These are phyloP conservation scores for Chaetomium globosum DNA, from an alignment of 2,329 filamentous ascomycete species.

Conservation along the genomic window DNA sequence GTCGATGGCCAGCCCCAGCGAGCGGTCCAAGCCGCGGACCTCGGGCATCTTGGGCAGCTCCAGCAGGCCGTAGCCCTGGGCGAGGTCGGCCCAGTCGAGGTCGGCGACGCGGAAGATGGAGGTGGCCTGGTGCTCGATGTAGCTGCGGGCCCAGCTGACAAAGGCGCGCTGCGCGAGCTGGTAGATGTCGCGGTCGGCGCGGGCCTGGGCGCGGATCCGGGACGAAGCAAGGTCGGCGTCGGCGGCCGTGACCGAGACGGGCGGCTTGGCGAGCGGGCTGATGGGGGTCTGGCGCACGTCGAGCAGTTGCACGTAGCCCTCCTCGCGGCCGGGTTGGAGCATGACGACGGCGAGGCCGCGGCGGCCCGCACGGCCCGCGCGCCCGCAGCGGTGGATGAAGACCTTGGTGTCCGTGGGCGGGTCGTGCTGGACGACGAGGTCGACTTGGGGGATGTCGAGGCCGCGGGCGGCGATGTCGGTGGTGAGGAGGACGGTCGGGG, in stretches of 20 bases:
- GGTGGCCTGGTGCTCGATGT: slow-evolving; percentile 85
- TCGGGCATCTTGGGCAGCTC: slow-evolving; percentile 94
- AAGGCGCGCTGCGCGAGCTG: slow-evolving; percentile 91
- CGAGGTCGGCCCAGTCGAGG: slow-evolving; percentile 82
- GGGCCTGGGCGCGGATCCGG: slow-evolving; percentile 44
- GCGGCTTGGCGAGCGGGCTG: slow-evolving; percentile 59
- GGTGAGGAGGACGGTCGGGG: slow-evolving; percentile 80
- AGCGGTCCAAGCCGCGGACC: slow-evolving; percentile 65
- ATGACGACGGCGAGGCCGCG: slow-evolving; percentile 84
- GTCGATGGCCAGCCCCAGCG: slow-evolving; percentile 64
- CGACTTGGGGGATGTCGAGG: slow-evolving; percentile 87
- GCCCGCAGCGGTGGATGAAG: slow-evolving; percentile 89
- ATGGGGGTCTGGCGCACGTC: slow-evolving; percentile 87
- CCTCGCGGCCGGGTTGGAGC: slow-evolving; percentile 80
- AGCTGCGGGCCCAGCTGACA: slow-evolving; percentile 89
- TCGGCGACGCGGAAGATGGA: slow-evolving; percentile 86
- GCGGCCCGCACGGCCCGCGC: slow-evolving; percentile 85
- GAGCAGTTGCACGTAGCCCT: slow-evolving; percentile 87
- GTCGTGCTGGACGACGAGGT: slow-evolving; percentile 87
- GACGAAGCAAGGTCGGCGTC: slow-evolving; percentile 55
- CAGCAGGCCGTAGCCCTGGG: slow-evolving; percentile 80
- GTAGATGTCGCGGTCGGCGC: slow-evolving; percentile 67
- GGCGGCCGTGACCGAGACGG: slow-evolving; percentile 58
- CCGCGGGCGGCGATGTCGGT: slow-evolving; percentile 91
- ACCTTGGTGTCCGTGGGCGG: slow-evolving; percentile 66